A percentile compares a stretch with the other conserved stretches of the same genome.
phyloP scores from a whole-genome alignment of 495 filamentous ascomycete genomes.

The Chaetomium tenue region DNA sequence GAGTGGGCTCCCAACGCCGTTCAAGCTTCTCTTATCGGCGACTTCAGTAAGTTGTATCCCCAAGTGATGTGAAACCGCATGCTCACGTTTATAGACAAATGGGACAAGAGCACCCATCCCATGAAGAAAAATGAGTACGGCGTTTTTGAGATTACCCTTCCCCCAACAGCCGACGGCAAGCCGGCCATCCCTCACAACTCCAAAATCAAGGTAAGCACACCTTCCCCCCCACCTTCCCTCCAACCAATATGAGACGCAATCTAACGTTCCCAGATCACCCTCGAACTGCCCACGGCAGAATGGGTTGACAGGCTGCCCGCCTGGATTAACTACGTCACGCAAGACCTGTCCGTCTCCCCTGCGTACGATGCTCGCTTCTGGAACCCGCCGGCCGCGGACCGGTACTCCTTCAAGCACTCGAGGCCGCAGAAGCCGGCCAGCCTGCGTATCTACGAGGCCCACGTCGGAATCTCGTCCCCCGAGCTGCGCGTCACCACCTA shows the following conservation, averaged over 20 bases:
- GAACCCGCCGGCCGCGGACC: constrained; percentile 77
- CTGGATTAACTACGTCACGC: constrained; percentile 96
- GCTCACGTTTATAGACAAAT: constrained; percentile 62
- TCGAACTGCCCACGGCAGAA: constrained; percentile 74
- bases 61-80: neutral
- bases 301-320: constrained; percentile 85
- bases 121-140: constrained; percentile 85
- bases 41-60: constrained; percentile 68
- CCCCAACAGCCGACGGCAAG: constrained; percentile 65
- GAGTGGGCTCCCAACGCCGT: constrained; percentile 95
- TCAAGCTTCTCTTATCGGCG: constrained; percentile 83
- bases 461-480: constrained; percentile 94
- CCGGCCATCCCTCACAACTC: constrained; percentile 86
- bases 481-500: constrained; percentile 86
- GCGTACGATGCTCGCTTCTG: constrained; percentile 95
- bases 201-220: constrained; percentile 77
- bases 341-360: constrained; percentile 83
- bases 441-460: constrained; percentile 91
- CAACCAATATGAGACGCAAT: neutral
- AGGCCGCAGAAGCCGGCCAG: constrained; percentile 82
- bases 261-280: constrained; percentile 62
- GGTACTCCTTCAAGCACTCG: constrained; percentile 78
- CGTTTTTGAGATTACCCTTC: constrained; percentile 81
- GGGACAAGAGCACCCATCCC: constrained; percentile 75
- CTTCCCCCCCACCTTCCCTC: too few species aligned